phyloP scores from a whole-genome alignment of 805 yeast species.

The Ogataea parapolymorpha region DNA sequence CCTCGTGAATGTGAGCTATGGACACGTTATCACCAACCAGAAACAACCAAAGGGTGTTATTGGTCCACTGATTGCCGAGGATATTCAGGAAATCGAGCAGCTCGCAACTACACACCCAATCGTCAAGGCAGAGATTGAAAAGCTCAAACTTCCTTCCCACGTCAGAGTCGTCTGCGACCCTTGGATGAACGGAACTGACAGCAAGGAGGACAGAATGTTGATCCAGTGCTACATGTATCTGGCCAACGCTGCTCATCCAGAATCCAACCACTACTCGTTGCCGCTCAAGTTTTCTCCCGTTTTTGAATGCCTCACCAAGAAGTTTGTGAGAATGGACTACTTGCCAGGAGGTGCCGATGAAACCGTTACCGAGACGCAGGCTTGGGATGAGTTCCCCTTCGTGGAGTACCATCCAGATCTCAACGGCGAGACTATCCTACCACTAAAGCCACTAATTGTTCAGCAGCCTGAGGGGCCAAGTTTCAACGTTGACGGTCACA shows the following conservation, averaged over 20 bases:
- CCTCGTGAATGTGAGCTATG: slow-evolving; percentile 59
- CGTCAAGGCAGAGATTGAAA: slow-evolving; percentile 61
- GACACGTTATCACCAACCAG: slow-evolving; percentile 57
- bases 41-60: slow-evolving; percentile 57
- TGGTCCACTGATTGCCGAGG: slow-evolving; percentile 73
- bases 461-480: slow-evolving; percentile 81
- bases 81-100: slow-evolving; percentile 52
- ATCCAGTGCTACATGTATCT: slow-evolving; percentile 75
- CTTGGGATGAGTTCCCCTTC: slow-evolving; percentile 57
- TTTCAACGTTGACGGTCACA: slow-evolving; percentile 54
- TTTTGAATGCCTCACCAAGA: slow-evolving; percentile 55
- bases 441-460: slow-evolving; percentile 65
- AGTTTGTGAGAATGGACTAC: slow-evolving; percentile 69
- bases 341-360: slow-evolving; percentile 71
- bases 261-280: slow-evolving; percentile 71
- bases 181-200: slow-evolving; percentile 82
- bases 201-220: slow-evolving; percentile 56
- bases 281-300: slow-evolving; percentile 76
- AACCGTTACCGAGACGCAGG: slow-evolving; percentile 48
- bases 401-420: slow-evolving; percentile 76
- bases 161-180: slow-evolving; percentile 61
- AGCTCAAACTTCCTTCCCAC: slow-evolving; percentile 59
- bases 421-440: slow-evolving; percentile 52
- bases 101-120: slow-evolving; percentile 50
- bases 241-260: slow-evolving; percentile 59